Base-by-base conservation (phyloP, 192 early-diverging fungal genomes). In the Backusella australiensis region DNA sequence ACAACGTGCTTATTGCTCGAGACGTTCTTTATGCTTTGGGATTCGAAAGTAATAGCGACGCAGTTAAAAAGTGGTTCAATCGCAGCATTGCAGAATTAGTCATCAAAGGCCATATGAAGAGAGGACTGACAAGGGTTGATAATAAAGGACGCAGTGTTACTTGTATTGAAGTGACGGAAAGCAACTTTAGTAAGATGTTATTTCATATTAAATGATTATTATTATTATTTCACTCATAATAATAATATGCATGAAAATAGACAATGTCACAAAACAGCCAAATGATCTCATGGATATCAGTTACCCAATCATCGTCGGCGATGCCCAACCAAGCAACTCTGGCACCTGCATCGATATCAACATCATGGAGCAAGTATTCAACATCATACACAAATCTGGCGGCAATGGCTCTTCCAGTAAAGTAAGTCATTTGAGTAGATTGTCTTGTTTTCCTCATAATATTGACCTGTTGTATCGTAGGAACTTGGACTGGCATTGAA, bases 61-160 rank as follows among this genome's bases (percentile, higher is more conserved):
- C 12, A 41, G 52, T 69, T 5, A 66, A 26, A 39, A 67, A 53
- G n/a, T 78, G 77, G 77, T 78, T 78, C 34, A 56, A 78, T 29
- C 71, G 77, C 34, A 19, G 29, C 1, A 23, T 73, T 67, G 77
- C 56, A 49, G 53, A 32, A 6, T n/a, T 78, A 5, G 32, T 15
- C 39, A n/a, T 36, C 12, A 36, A 67, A 35, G 77, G 77, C 8
- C 26, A 67, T 6, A 15, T 78, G 1, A 34, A 46, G 36, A 78
- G 72, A 38, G 52, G 59, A 6, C 6, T 14, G 7, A 39, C 65
- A 29, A 46, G 5, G 21, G 12, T 34, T 0, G 68, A 52, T 38
- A 38, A 65, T 41, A 63, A 63, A 41, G 72, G 72, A 3, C n/a
- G 23, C 32, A 0, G 0, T 14, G 29, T 35, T 15, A 72, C 66